Evolutionary conservation across 2,329 filamentous ascomycete species (phyloP).

Genomic region (Hymenoscyphus occultus): DNA sequence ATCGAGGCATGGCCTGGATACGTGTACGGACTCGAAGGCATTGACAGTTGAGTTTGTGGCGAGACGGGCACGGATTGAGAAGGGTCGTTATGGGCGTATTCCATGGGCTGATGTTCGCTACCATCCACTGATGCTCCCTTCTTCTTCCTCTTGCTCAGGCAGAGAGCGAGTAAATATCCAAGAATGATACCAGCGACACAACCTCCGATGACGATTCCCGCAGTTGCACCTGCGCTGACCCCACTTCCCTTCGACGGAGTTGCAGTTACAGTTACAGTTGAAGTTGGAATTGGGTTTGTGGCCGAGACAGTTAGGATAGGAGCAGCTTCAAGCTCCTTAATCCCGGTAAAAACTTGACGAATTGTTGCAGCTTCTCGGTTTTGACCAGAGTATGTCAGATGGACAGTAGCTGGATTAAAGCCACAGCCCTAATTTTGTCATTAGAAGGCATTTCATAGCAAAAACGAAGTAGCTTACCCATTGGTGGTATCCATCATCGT

Average conservation of each 20-base stretch:
- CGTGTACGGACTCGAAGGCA: background rate
- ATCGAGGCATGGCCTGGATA: background rate
- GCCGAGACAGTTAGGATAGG: background rate
- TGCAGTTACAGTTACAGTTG: background rate
- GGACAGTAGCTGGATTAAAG: constrained; percentile 11
- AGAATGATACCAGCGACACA: background rate
- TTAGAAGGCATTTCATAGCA: background rate
- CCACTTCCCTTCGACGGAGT: constrained; percentile 4
- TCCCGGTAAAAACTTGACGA: constrained; percentile 16
- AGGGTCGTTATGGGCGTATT: background rate
- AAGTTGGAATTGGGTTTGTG: background rate
- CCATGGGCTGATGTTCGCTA: background rate
- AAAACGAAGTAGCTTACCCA: constrained; percentile 4
- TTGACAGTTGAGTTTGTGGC: background rate
- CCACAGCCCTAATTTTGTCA: constrained; percentile 14
- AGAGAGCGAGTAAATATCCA: background rate
- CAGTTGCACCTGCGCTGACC: background rate
- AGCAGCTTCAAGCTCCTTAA: constrained; percentile 7
- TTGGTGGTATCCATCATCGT: constrained; percentile 17
- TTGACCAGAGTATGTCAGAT: constrained; percentile 11
- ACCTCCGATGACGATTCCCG: background rate
- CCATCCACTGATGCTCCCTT: background rate
- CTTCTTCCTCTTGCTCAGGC: background rate
- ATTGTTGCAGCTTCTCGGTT: constrained; percentile 10
- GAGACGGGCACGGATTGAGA: background rate